These are phyloP conservation scores for Fomitopsis serialis DNA, from an alignment of 768 basidiomycete genomes.

Conservation along the genomic window DNA sequence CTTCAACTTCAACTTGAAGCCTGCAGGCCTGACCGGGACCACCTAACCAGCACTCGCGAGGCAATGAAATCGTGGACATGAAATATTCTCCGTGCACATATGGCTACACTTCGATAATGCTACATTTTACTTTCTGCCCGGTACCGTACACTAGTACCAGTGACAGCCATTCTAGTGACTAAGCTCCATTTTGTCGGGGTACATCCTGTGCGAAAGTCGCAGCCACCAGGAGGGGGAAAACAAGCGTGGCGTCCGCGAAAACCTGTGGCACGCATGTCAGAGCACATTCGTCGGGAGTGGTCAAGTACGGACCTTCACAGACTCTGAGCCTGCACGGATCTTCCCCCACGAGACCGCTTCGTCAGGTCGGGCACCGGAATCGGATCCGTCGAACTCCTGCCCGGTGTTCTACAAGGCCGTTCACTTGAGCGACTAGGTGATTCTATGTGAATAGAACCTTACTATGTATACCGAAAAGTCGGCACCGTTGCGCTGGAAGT, in stretches of 20 bases:
- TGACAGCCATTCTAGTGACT: not conserved
- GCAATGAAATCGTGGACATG: too few species aligned
- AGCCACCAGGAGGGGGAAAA: constrained; percentile 92
- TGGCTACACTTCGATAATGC: too few species aligned
- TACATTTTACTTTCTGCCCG: too few species aligned
- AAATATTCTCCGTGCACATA: too few species aligned
- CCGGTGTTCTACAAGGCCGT: constrained; percentile 74
- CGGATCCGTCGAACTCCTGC: constrained; percentile 98
- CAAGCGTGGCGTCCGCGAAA: constrained; percentile 94
- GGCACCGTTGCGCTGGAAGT: constrained; percentile 85
- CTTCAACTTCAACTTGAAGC: too few species aligned
- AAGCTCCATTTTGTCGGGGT: not conserved
- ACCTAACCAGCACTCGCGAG: too few species aligned
- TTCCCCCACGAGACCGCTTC: constrained; percentile 99
- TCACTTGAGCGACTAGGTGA: not conserved
- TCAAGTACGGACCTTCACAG: constrained; percentile 58
- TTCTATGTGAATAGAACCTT: constrained; percentile 23
- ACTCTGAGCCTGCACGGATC: constrained; percentile 79
- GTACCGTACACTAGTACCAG: too few species aligned
- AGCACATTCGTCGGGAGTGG: not conserved
- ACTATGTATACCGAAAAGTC: constrained; percentile 97
- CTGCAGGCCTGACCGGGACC: too few species aligned
- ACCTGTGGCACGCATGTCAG: constrained; percentile 35
- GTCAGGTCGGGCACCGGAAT: constrained; percentile 94
- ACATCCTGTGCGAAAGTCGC: constrained; percentile 70